Evolutionary conservation across 129 eudicot species (phyloP).

Genomic region (Tagetes patula): DNA sequence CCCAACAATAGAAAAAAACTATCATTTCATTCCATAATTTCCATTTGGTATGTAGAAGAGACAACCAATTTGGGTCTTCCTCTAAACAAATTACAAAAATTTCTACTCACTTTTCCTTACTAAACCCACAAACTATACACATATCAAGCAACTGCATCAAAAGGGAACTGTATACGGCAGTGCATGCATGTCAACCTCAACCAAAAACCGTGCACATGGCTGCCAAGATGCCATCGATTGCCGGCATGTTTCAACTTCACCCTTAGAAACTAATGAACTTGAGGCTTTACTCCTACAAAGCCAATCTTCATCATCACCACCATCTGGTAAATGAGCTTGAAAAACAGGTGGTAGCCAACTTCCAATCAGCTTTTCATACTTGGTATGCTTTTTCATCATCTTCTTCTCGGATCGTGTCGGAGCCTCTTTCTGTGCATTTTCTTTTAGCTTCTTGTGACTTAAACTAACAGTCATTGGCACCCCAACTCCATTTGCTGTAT

Average conservation of each 20-base stretch:
- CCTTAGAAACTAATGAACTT: background rate
- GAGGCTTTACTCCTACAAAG: constrained; percentile 26
- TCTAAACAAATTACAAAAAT: constrained; percentile 30
- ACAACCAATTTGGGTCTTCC: constrained; percentile 7
- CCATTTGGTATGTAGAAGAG: constrained; percentile 5
- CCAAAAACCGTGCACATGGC: constrained; percentile 53
- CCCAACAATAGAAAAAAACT: background rate
- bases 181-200: constrained; percentile 60
- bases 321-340: constrained; percentile 23
- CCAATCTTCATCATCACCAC: constrained; percentile 62
- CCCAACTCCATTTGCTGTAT: background rate
- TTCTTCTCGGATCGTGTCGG: constrained; percentile 29
- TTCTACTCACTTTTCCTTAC: constrained; percentile 1
- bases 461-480: no score
- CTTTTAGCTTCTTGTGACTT: constrained; percentile 2
- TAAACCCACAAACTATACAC: constrained; percentile 25
- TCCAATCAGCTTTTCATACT: constrained; percentile 40
- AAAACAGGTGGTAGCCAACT: constrained; percentile 38
- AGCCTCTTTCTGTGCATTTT: constrained; percentile 1
- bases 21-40: background rate
- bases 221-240: constrained; percentile 34
- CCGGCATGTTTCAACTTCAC: constrained; percentile 14
- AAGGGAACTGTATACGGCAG: constrained; percentile 72
- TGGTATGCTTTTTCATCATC: constrained; percentile 15
- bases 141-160: constrained; percentile 25